A percentile compares a stretch with the other conserved stretches of the same genome.
phyloP scores from a whole-genome alignment of 371 early-diverging fungal genomes.

The Circinella minor region DNA sequence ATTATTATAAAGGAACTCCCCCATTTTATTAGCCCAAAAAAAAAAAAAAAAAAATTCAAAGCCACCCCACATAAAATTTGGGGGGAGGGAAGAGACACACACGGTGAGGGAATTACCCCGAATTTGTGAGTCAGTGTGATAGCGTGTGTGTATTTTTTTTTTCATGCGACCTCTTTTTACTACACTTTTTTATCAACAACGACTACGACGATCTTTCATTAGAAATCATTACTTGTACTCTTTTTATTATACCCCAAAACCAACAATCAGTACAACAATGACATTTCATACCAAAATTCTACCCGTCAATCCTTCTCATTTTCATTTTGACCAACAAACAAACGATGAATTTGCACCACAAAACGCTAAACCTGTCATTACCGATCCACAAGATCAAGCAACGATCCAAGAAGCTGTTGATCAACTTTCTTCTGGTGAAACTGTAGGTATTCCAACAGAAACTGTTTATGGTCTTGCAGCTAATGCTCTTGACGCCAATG shows the following conservation, averaged over 20 bases:
- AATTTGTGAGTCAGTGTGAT: too few species aligned
- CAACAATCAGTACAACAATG: background rate
- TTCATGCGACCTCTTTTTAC: slow-evolving; percentile 3
- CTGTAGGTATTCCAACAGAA: slow-evolving; percentile 98
- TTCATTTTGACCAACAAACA: slow-evolving; percentile 11
- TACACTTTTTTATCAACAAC: background rate
- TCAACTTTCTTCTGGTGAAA: slow-evolving; percentile 49
- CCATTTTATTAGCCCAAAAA: too few species aligned
- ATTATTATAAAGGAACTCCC: too few species aligned
- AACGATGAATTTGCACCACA: slow-evolving; percentile 8
- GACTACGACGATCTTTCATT: background rate
- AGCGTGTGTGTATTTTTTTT: background rate
- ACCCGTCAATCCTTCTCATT: slow-evolving; percentile 21
- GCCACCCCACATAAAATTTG: background rate
- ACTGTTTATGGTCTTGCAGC: slow-evolving; percentile 99
- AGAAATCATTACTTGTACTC: background rate
- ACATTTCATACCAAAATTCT: slow-evolving; percentile 11
- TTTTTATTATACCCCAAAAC: slow-evolving; percentile 8
- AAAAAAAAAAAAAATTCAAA: background rate
- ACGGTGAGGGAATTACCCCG: too few species aligned
- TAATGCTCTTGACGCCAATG: slow-evolving; percentile 77
- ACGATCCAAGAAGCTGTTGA: slow-evolving; percentile 55
- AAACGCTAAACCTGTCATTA: slow-evolving; percentile 30
- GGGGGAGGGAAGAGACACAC: background rate
- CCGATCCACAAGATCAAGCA: slow-evolving; percentile 24